Evolutionary conservation across 371 early-diverging fungal genomes (phyloP), one percentile per base, ranked within the genome.

Genomic region (Mortierella sp.): DNA sequence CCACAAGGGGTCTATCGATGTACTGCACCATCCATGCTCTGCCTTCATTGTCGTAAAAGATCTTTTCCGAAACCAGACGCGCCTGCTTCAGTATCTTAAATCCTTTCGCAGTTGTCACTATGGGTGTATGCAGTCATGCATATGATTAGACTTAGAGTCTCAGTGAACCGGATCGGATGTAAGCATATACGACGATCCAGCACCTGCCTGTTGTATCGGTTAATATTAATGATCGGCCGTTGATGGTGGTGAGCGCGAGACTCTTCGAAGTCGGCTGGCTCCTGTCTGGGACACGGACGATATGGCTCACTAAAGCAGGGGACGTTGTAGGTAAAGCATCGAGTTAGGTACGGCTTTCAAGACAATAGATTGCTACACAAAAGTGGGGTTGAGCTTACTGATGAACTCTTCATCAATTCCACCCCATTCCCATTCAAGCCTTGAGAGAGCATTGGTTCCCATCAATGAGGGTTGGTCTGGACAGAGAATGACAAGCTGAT

Each of bases 381-480:
- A 49, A 11, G 4, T 24, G 17, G 23, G 54, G 23, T 3, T 41
- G 19, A 9, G 32, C 73, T 15, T 63, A 72, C 73, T 42, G 7
- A 72, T 56, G 43, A 72, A 72, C 19, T 72, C 73, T n/a, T 72
- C 73, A 27, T 72, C 73, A n/a, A 72, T 72, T 26, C 73, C 73
- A 17, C 73, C 73, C 73, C 73, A 72, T 54, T 72, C 73, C 73
- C 73, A 72, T 55, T 72, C 73, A 19, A 62, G 32, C 2, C 60
- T 60, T 4, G 63, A 67, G 41, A 62, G 48, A 8, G 52, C 53
- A 46, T 72, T 48, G 21, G 28, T 28, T 4, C 73, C 68, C 50
- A 66, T 72, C 50, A 72, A 63, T 1, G 73, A 67, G 50, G 57
- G 63, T 15, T 72, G 63, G 34, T 58, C 59, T 1, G 73, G 73